Evolutionary conservation across 192 early-diverging fungal species (phyloP), one percentile per base, ranked within the genome.

Genomic region (Podila epigama): DNA sequence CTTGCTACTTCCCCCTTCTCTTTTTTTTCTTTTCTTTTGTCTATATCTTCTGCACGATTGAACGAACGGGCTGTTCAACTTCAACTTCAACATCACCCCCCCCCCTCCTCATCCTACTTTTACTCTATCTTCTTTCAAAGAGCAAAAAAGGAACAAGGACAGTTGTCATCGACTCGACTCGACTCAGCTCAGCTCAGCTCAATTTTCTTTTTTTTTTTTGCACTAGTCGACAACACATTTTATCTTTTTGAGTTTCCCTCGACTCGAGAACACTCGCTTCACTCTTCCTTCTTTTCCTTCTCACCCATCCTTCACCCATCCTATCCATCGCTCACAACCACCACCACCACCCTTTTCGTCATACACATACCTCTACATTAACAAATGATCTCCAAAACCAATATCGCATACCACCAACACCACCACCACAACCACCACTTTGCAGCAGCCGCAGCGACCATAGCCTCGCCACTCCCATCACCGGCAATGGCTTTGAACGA

Each of bases 391-490:
- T 75, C 71, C 60, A 75, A 67, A 75, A 63, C 25, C 71, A 58
- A 75, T 62, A 65, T 75, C 58, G 56, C 71, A 67, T 75, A 68
- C 40, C 65, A 58, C 39, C 63, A 62, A 31, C 51, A 56, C 63
- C 64, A 59, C n/a, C n/a, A n/a, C n/a, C n/a, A n/a, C n/a, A n/a
- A n/a, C n/a, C n/a, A n/a, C 44, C 66, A 68, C 53, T 68, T 77
- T 64, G 65, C 61, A 36, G 60, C 66, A 51, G 73, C 73, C 31
- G 73, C 79, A 29, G 60, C 70, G 25, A 70, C 69, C 52, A 80
- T 72, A 72, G 66, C 58, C 39, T 72, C 79, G 9, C 79, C 79
- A 16, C 79, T 72, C 36, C 69, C 79, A 15, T 80, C 79, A 13
- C 79, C 79, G 34, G 69, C 69, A 22, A 68, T 77, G 56, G 60